Percentiles rank a stretch among this genome's conserved stretches.
Conservation (phyloP, 164 flowering plant genomes). For the Dillenia turbinata region DNA sequence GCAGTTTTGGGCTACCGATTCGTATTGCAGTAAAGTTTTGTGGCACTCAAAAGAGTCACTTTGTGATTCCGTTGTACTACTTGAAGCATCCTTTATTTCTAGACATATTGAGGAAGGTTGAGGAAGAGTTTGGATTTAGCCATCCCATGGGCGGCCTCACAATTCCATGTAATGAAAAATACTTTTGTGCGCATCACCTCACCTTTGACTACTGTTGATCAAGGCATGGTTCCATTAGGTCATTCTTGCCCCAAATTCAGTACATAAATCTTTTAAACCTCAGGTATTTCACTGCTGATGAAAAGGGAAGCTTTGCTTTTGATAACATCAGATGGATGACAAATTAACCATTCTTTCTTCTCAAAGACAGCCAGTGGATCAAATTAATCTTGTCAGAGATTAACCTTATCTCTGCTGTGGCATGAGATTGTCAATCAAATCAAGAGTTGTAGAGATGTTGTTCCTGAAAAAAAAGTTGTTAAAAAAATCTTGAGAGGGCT, state of each 20-base stretch:
- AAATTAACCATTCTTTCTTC: too few relatives aligned
- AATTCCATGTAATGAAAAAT: conserved; percentile 48
- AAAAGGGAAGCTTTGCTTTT: too few relatives aligned
- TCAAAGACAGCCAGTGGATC: too few relatives aligned
- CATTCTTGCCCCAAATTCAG: too few relatives aligned
- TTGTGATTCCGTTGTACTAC: conserved; percentile 37
- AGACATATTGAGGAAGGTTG: conserved; percentile 30
- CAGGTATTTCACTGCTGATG: too few relatives aligned
- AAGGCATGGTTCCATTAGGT: too few relatives aligned
- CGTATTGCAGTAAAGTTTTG: conserved; percentile 40
- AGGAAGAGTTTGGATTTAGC: conserved; percentile 46
- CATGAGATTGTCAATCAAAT: conserved; percentile 14
- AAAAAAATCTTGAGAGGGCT: conserved; percentile 12
- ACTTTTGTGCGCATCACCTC: conserved; percentile 27
- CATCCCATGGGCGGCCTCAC: conserved; percentile 61
- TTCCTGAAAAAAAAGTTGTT: conserved; percentile 5
- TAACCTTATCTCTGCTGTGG: background rate
- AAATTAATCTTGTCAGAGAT: too few relatives aligned
- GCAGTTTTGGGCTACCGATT: too few relatives aligned
- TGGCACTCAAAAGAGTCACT: conserved; percentile 24
- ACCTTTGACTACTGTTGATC: conserved; percentile 2
- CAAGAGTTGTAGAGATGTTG: conserved; percentile 5
- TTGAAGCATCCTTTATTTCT: conserved; percentile 37
- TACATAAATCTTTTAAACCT: too few relatives aligned
- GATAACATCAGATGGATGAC: too few relatives aligned